phyloP scores from a whole-genome alignment of 169 alveolate species.

The Plasmodium cynomolgi region DNA sequence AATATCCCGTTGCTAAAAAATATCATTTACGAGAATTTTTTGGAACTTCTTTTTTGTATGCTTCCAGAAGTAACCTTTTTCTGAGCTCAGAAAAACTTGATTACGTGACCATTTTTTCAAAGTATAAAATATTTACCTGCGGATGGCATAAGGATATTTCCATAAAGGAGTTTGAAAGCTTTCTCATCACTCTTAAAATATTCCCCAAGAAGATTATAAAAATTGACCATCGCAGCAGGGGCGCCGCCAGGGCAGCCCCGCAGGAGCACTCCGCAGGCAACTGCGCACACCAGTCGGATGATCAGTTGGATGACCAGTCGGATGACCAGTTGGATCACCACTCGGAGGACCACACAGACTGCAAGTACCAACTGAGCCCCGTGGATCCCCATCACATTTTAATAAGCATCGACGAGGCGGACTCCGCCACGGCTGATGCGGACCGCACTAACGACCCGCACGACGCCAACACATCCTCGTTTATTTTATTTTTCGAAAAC shows the following conservation, averaged over 20 bases:
- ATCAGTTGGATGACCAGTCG: neutral
- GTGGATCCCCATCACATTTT: constrained; percentile 35
- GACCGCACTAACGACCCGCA: neutral
- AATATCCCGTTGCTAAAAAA: constrained; percentile 83
- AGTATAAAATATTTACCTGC: constrained; percentile 81
- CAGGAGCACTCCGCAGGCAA: neutral
- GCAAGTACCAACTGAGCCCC: neutral
- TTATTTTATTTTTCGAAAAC: constrained; percentile 84
- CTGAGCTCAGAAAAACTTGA: constrained; percentile 56
- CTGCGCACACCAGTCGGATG: neutral
- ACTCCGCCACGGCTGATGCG: neutral
- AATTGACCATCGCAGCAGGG: constrained; percentile 15
- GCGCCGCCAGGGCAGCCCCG: neutral
- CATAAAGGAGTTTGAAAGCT: constrained; percentile 79
- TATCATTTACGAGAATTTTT: constrained; percentile 81
- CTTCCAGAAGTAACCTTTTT: constrained; percentile 75
- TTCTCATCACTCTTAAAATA: constrained; percentile 82
- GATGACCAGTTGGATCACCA: neutral
- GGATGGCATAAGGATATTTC: constrained; percentile 87
- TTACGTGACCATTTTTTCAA: constrained; percentile 58
- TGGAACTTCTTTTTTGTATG: constrained; percentile 84
- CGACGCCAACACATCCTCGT: constrained; percentile 77
- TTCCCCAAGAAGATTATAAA: constrained; percentile 81
- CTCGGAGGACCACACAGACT: neutral
- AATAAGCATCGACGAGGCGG: constrained; percentile 31